A percentile compares a stretch with the other conserved stretches of the same genome.
These are phyloP conservation scores for Adansonia madagascariensis DNA, from an alignment of 441 rosid species.

Conservation along the genomic window DNA sequence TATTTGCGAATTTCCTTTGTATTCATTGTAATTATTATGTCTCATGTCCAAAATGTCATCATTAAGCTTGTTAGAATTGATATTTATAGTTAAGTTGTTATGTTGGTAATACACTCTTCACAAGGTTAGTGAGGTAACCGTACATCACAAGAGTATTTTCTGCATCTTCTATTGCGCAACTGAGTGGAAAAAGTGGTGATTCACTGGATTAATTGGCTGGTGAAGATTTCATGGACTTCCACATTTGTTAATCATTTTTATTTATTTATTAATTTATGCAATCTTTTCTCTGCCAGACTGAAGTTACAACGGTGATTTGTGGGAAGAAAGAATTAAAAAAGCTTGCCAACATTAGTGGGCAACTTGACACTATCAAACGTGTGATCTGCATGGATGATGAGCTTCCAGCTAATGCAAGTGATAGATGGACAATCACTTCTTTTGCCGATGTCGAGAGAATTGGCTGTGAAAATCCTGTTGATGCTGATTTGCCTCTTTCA, in stretches of 20 bases:
- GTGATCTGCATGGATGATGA: slow-evolving; percentile 85
- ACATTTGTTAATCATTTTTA: neutral
- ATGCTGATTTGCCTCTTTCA: slow-evolving; percentile 72
- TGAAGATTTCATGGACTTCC: neutral
- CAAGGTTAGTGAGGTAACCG: neutral
- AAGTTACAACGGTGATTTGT: slow-evolving; percentile 91
- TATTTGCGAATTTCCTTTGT: neutral
- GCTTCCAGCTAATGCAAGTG: slow-evolving; percentile 60
- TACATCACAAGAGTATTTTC: neutral
- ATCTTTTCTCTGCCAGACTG: slow-evolving; percentile 62
- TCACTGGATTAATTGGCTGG: neutral
- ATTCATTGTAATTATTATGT: neutral
- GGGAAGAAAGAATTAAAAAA: slow-evolving; percentile 86
- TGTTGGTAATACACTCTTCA: neutral
- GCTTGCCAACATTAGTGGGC: slow-evolving; percentile 75
- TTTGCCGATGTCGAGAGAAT: slow-evolving; percentile 70
- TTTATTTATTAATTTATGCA: slow-evolving; percentile 8
- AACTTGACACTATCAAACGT: slow-evolving; percentile 85
- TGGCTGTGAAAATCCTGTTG: slow-evolving; percentile 69
- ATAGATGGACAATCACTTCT: slow-evolving; percentile 62
- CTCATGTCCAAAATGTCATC: neutral
- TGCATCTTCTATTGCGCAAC: neutral
- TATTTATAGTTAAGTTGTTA: neutral
- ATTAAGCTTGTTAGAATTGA: slow-evolving; percentile 1
- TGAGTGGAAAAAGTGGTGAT: neutral